phyloP scores from a whole-genome alignment of 2,329 filamentous ascomycete species.

The Colletotrichum spinosum region DNA sequence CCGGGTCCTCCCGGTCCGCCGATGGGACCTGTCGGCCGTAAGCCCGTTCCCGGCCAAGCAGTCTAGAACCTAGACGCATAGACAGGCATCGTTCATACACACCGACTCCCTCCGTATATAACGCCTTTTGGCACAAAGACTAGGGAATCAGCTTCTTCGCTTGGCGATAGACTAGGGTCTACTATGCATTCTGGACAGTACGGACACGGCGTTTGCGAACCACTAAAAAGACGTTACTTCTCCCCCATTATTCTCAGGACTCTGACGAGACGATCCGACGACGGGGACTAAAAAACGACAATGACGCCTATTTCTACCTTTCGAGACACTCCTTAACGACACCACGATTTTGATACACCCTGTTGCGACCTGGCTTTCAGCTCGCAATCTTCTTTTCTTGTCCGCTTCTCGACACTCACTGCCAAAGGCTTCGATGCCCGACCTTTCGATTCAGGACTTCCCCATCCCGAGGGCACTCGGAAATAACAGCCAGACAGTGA shows the following conservation, averaged over 20 bases:
- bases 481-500: constrained; percentile 19
- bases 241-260: constrained; percentile 5
- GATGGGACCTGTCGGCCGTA: constrained; percentile 60
- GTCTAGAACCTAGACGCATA: constrained; percentile 48
- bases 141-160: constrained; percentile 37
- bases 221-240: constrained; percentile 19
- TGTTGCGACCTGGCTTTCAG: constrained; percentile 25
- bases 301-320: constrained; percentile 35
- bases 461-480: constrained; percentile 35
- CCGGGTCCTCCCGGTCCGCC: constrained; percentile 49
- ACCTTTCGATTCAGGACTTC: constrained; percentile 40
- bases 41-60: constrained; percentile 62
- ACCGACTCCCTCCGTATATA: constrained; percentile 33
- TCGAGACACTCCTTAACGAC: constrained; percentile 38
- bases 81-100: constrained; percentile 40
- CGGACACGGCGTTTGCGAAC: constrained; percentile 37
- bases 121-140: constrained; percentile 29
- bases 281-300: constrained; percentile 23
- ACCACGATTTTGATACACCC: constrained; percentile 40
- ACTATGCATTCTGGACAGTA: constrained; percentile 37
- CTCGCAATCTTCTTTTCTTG: constrained; percentile 37
- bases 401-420: constrained; percentile 50
- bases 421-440: constrained; percentile 19
- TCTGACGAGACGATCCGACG: constrained; percentile 30
- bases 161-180: constrained; percentile 37